Evolutionary conservation across 176 grass and related monocot species (phyloP), one percentile per base, ranked within the genome.

Genomic region (Chloris gayana): DNA sequence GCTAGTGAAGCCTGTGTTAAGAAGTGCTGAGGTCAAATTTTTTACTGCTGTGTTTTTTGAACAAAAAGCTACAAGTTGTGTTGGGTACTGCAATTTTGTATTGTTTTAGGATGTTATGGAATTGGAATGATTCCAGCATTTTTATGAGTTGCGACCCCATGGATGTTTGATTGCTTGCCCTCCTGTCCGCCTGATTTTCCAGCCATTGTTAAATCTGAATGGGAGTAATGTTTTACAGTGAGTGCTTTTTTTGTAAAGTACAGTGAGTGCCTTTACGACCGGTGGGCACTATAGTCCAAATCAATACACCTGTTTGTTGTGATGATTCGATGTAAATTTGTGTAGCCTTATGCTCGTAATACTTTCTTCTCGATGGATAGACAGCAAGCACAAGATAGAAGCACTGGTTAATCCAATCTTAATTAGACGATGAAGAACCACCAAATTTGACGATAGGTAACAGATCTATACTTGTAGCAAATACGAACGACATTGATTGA

Each of bases 1-100:
- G 69, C 53, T 69, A 57, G 50, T 38, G 33, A n/a, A n/a, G n/a
- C 24, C 13, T 47, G 15, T 81, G 56, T 33, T 67, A 66, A 72
- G 31, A 29, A 67, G 74, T 66, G 50, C 50, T 31, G 31, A 53
- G 17, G 22, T 42, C 21, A 12, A 77, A 41, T 33, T 7, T 77
- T 82, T 24, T 73, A 3, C 58, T 39, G 26, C 59, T 32, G 19
- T 59, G 71, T 37, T 81, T 58, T 82, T 82, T n/a, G 41, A 71
- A 29, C 59, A 25, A 18, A 45, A 25, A 31, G 13, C 8, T 33
- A 21, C 22, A 64, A 75, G 72, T 69, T 62, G 5, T 29, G 71
- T 47, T 56, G 77, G 21, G 30, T 31, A 70, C 32, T 68, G 29
- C 46, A 83, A 64, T 79, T 90, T 67, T 83, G 74, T 82, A 83